phyloP scores from a whole-genome alignment of 192 early-diverging fungal genomes.

The Polychytrium aggregatum region DNA sequence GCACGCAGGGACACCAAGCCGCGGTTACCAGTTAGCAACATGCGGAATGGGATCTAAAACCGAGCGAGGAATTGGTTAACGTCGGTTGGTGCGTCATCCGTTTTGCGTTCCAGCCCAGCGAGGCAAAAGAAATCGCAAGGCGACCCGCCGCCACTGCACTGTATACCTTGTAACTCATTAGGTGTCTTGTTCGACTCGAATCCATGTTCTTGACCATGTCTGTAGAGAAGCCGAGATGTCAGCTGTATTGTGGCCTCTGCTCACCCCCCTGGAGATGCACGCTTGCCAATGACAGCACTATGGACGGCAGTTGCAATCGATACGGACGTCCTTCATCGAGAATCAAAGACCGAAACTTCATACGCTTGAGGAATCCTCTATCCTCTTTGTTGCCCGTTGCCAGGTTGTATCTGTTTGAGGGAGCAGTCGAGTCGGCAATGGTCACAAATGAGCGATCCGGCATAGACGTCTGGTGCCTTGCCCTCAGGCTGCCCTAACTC shows the following conservation, averaged over 20 bases:
- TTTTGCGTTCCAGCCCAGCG: too few species aligned
- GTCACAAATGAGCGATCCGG: background rate
- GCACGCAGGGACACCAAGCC: too few species aligned
- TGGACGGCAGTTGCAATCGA: too few species aligned
- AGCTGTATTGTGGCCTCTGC: too few species aligned
- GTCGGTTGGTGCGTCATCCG: too few species aligned
- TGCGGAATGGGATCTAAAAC: conserved; percentile 16
- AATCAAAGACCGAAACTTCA: conserved; percentile 56
- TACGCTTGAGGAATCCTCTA: conserved; percentile 55
- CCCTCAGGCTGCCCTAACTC: too few species aligned
- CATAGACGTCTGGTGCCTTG: too few species aligned
- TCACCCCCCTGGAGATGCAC: too few species aligned
- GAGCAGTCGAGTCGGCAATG: conserved; percentile 1
- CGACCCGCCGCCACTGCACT: too few species aligned
- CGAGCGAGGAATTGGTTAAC: too few species aligned
- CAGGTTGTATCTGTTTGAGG: conserved; percentile 48
- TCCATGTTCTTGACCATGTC: conserved; percentile 83
- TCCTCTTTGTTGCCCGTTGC: conserved; percentile 61
- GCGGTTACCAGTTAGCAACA: conserved; percentile 67
- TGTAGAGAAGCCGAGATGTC: background rate
- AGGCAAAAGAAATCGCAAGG: too few species aligned
- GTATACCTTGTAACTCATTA: conserved; percentile 36
- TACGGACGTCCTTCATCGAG: conserved; percentile 66
- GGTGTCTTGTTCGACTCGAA: conserved; percentile 62
- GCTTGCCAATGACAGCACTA: too few species aligned